Evolutionary conservation across 2,329 filamentous ascomycete genomes (phyloP).

Genomic region (Fusarium longipes): DNA sequence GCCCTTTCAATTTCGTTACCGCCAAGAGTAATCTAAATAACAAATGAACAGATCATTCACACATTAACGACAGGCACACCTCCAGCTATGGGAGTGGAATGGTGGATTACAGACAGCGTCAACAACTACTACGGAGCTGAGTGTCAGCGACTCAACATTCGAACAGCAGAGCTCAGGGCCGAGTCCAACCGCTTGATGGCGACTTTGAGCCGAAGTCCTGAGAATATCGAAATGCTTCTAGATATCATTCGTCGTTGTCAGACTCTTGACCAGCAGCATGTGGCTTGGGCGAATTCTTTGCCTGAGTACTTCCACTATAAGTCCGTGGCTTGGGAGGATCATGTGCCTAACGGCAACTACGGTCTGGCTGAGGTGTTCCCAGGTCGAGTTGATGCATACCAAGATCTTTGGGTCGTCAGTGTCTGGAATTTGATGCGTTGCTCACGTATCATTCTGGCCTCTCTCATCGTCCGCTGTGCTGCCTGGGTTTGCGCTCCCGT

Average conservation of each 20-base stretch:
- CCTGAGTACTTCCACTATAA: slow-evolving; percentile 63
- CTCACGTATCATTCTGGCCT: slow-evolving; percentile 65
- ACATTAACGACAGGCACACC: slow-evolving; percentile 64
- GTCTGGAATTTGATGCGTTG: slow-evolving; percentile 68
- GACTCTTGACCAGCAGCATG: slow-evolving; percentile 62
- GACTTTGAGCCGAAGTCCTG: slow-evolving; percentile 57
- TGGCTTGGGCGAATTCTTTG: slow-evolving; percentile 62
- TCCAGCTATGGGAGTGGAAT: slow-evolving; percentile 66
- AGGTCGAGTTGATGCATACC: slow-evolving; percentile 69
- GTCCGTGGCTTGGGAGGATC: slow-evolving; percentile 68
- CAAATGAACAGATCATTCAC: slow-evolving; percentile 63
- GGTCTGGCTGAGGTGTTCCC: slow-evolving; percentile 67
- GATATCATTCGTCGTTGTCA: slow-evolving; percentile 64
- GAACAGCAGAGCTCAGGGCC: slow-evolving; percentile 65
- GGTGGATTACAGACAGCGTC: slow-evolving; percentile 68
- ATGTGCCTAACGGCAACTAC: slow-evolving; percentile 64
- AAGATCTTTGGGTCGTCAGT: slow-evolving; percentile 68
- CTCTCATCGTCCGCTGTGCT: slow-evolving; percentile 67
- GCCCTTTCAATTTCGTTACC: neutral
- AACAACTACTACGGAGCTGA: slow-evolving; percentile 61
- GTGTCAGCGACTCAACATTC: slow-evolving; percentile 65
- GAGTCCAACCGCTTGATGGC: slow-evolving; percentile 64
- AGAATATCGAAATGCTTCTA: slow-evolving; percentile 62
- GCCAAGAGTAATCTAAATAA: slow-evolving; percentile 6
- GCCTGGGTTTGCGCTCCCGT: slow-evolving; percentile 70